A percentile compares a stretch with the other conserved stretches of the same genome.
Evolutionary conservation across 768 basidiomycete genomes (phyloP).

Genomic region (Leccinum sublutescens): DNA sequence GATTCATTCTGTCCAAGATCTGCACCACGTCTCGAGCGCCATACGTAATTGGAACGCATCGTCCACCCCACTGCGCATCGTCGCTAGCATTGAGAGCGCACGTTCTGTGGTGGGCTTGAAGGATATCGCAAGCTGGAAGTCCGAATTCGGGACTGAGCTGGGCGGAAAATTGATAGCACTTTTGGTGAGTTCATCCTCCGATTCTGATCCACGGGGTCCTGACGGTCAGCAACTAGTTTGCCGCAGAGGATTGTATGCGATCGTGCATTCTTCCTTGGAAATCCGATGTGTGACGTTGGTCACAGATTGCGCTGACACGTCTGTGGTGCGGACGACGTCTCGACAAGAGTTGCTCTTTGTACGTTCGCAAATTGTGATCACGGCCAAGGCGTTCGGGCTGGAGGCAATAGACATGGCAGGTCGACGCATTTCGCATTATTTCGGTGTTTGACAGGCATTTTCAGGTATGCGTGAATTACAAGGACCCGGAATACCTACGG

Average conservation of each 20-base stretch:
- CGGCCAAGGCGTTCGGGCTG: constrained; percentile 80
- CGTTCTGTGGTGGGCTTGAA: constrained; percentile 62
- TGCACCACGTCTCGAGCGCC: constrained; percentile 56
- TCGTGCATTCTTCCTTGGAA: background rate
- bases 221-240: constrained; percentile 57
- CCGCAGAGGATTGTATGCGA: constrained; percentile 85
- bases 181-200: constrained; percentile 37
- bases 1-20: constrained; percentile 65
- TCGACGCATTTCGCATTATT: background rate
- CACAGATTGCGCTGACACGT: constrained; percentile 86
- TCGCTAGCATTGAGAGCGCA: constrained; percentile 88
- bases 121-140: constrained; percentile 70
- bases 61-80: constrained; percentile 51
- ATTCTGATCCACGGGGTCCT: background rate
- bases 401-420: constrained; percentile 90
- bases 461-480: constrained; percentile 88
- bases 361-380: constrained; percentile 76
- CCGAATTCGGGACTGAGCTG: constrained; percentile 38
- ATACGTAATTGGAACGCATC: constrained; percentile 18
- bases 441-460: constrained; percentile 3
- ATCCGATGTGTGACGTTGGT: constrained; percentile 1
- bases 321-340: constrained; percentile 71
- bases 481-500: constrained; percentile 59
- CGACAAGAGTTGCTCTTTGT: constrained; percentile 79
- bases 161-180: constrained; percentile 63